Evolutionary conservation across 768 basidiomycete species (phyloP), one percentile per base, ranked within the genome.

Genomic region (Phanerochaete sordida): DNA sequence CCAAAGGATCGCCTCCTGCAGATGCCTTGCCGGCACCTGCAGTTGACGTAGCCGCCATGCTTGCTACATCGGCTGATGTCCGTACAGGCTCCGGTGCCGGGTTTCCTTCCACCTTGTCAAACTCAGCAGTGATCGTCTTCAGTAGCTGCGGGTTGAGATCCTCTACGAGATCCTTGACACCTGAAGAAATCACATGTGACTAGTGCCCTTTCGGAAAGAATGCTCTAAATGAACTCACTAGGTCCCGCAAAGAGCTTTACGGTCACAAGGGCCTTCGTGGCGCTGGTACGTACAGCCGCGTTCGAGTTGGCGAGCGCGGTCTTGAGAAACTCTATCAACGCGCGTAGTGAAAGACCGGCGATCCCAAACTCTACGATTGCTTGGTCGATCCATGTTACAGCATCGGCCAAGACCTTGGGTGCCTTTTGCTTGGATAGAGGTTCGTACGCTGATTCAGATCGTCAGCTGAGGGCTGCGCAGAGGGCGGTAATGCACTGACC

Each of bases 341-440:
- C 83, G 56, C 93, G 83, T 31, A 98, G 79, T 4, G 90, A 85
- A 31, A 99, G 69, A 3, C 95, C 95, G 26, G 84, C 81, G 61
- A 95, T 91, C 43, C 97, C 97, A 70, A 99, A 99, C 58, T 98
- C 97, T 19, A 78, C 79, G 31, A 99, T 74, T 8, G 90, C 88
- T 33, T 85, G 82, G 60, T 94, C 93, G 59, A 97, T 83, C 95
- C 96, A 98, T 26, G 79, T 75, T 49, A 95, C 74, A 1, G 95
- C 88, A 70, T 99, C 97, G 0, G 95, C 93, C 33, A 98, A 81
- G 45, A 94, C 93, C 74, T 98, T 99, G 0, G 97, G 96, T 2
- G 97, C 96, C 71, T 99, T 99, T 71, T 95, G 94, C 74, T 95
- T 97, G 28, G 84, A 84, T 67, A 99, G 76, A 0, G 96, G 90